Evolutionary conservation across 73 alveolate species (phyloP), one percentile per base, ranked within the genome.

Genomic region (Paraurostyla sp.): DNA sequence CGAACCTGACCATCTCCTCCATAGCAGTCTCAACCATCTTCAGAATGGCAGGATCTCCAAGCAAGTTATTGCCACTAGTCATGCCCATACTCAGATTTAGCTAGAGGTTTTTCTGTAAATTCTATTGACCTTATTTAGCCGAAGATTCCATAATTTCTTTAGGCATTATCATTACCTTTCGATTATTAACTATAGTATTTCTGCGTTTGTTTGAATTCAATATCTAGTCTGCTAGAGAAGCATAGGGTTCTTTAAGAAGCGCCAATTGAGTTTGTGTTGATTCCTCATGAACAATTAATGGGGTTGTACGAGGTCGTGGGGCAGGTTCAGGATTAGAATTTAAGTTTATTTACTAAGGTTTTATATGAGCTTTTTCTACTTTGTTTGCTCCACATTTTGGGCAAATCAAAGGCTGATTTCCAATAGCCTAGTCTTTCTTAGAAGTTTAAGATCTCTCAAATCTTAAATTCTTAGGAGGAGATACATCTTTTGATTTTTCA

Each of bases 1-100:
- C 84, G n/a, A 69, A 41, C 23, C 62, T 69, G 4, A 69, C 84
- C 84, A 69, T 69, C 23, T 69, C 84, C 42, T 69, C 84, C 84
- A 69, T 69, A 38, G 84, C 58, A n/a, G 25, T 41, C 35, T 69
- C 84, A 36, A 69, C 84, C 3, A 69, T 27, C 25, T 36, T 69
- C n/a, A 69, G 18, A 2, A 69, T 36, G 40, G 84, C 41, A 38
- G 62, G 58, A 69, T 69, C 84, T 36, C 65, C 41, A 2, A 69
- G 62, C 16, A 35, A 35, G 27, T n/a, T 63, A 63, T 56, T 56
- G 9, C 38, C 71, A 16, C 7, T 13, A 56, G 36, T 16, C 9
- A 15, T 52, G 13, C 69, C 69, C 9, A 4, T 52, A 52, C 38
- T 13, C 23, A 9, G 13, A 35, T 52, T 9, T 6, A 6, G 18